Evolutionary conservation across 2,329 filamentous ascomycete genomes (phyloP).

Genomic region (Tolypocladium album): DNA sequence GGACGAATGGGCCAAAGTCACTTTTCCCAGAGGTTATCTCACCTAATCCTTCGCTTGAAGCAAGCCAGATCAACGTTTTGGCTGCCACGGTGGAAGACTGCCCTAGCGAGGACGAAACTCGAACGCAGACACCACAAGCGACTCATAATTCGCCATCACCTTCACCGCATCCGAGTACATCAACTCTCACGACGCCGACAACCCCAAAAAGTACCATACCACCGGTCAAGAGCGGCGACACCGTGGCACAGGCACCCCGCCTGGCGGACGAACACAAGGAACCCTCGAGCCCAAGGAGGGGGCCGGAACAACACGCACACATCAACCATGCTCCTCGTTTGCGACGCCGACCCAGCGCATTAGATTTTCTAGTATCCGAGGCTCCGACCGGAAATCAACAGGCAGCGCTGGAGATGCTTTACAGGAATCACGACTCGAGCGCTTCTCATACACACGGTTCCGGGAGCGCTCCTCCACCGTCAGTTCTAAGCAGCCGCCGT

Average conservation of each 20-base stretch:
- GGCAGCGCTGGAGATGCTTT: slow-evolving; percentile 1
- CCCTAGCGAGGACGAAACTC: slow-evolving; percentile 2
- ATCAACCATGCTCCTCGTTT: slow-evolving; percentile 4
- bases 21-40: not conserved
- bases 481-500: not conserved
- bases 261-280: not conserved
- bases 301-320: slow-evolving; percentile 1
- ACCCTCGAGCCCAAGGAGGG: not conserved
- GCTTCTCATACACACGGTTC: not conserved
- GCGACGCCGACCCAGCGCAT: slow-evolving; percentile 7
- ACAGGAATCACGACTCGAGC: not conserved
- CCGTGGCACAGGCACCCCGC: not conserved
- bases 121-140: not conserved
- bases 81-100: slow-evolving; percentile 5
- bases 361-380: slow-evolving; percentile 9
- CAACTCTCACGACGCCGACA: not conserved
- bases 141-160: slow-evolving; percentile 1
- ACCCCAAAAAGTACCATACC: not conserved
- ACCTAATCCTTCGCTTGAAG: not conserved
- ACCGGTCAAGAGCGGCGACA: not conserved
- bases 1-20: not conserved
- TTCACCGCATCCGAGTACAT: not conserved
- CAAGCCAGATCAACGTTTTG: not conserved
- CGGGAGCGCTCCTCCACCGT: not conserved
- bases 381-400: slow-evolving; percentile 2